phyloP scores from a whole-genome alignment of 257 asterid species.

The Solanum pinnatisectum region DNA sequence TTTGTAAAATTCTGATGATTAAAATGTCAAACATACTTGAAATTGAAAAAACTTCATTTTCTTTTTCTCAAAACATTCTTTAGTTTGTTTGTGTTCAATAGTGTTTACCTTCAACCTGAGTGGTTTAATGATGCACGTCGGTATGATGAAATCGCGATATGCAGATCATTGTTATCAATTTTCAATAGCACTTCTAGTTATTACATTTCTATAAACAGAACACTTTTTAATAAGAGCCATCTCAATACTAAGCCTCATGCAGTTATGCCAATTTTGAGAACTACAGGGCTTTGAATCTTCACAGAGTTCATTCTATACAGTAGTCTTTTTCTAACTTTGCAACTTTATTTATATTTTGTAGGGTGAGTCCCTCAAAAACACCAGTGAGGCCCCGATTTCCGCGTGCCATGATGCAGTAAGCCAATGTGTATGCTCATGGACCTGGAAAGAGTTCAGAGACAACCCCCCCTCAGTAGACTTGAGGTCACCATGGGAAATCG shows the following conservation, averaged over 20 bases:
- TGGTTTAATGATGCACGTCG: background rate
- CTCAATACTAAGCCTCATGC: background rate
- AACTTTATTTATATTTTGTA: slow-evolving; percentile 5
- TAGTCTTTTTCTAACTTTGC: background rate
- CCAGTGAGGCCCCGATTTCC: slow-evolving; percentile 84
- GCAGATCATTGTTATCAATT: background rate
- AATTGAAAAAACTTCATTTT: background rate
- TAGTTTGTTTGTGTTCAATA: background rate
- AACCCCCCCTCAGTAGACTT: background rate
- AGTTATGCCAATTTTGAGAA: background rate
- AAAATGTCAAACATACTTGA: background rate
- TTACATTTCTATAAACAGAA: background rate
- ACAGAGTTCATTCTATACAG: background rate
- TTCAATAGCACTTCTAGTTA: background rate
- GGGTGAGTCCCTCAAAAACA: slow-evolving; percentile 99
- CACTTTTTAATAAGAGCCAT: background rate
- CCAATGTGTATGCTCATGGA: background rate
- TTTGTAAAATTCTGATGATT: background rate
- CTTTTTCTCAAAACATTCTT: background rate
- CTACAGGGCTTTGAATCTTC: background rate
- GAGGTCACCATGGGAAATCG: background rate
- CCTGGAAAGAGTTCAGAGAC: background rate
- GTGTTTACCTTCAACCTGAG: background rate
- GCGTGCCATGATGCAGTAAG: slow-evolving; percentile 26
- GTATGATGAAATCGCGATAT: background rate